Conservation (phyloP, 2,329 filamentous ascomycete species). For the Sordariomycetes sp. region DNA sequence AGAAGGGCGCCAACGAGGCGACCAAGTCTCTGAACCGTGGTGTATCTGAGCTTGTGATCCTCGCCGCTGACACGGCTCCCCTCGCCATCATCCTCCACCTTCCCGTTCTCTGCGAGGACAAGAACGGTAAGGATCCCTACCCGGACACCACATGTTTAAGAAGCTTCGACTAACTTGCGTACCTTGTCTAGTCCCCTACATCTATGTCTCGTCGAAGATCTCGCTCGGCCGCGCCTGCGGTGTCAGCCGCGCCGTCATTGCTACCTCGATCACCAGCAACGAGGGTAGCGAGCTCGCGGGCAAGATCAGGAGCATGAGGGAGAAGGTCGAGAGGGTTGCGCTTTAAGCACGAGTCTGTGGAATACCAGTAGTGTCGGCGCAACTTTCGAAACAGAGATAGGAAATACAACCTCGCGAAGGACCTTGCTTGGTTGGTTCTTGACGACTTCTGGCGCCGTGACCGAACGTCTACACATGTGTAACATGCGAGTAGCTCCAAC, state of each 20-base stretch:
- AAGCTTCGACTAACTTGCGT: conserved; percentile 43
- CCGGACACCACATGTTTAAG: conserved; percentile 28
- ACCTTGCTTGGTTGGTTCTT: neutral
- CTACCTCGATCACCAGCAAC: conserved; percentile 80
- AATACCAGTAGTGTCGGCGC: neutral
- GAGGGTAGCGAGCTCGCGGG: conserved; percentile 76
- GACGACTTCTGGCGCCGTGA: neutral
- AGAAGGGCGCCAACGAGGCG: conserved; percentile 79
- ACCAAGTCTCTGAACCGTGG: conserved; percentile 89
- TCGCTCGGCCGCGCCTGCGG: conserved; percentile 81
- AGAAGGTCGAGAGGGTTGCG: conserved; percentile 91
- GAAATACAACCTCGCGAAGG: neutral
- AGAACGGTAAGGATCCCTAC: conserved; percentile 29
- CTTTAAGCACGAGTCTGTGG: conserved; percentile 44
- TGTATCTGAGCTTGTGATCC: conserved; percentile 77
- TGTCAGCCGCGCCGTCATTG: conserved; percentile 79
- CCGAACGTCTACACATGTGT: neutral
- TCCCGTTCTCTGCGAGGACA: conserved; percentile 77
- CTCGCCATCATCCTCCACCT: conserved; percentile 82
- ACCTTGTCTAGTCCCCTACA: conserved; percentile 29
- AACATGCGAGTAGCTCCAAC: neutral
- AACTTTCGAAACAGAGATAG: neutral
- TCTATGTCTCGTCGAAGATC: conserved; percentile 66
- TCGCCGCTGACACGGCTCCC: conserved; percentile 78
- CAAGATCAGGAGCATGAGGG: conserved; percentile 80